phyloP scores from a whole-genome alignment of 2,329 filamentous ascomycete species.

The Epichloe brachyelytri region DNA sequence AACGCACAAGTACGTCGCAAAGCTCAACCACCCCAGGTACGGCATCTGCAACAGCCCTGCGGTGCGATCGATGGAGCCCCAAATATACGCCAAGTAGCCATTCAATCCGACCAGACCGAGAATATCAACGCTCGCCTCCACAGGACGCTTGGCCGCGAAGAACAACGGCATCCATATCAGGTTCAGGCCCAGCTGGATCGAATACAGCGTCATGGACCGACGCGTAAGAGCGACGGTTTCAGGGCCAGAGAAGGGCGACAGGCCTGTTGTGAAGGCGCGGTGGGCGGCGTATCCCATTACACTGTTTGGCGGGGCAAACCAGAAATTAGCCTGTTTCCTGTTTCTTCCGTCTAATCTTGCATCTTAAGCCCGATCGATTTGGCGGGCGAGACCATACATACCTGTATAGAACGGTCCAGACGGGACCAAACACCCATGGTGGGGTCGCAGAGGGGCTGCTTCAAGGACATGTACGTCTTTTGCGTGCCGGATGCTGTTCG shows the following conservation, averaged over 20 bases:
- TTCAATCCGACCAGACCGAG: slow-evolving; percentile 58
- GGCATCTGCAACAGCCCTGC: slow-evolving; percentile 66
- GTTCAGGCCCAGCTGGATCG: slow-evolving; percentile 74
- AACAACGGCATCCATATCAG: slow-evolving; percentile 87
- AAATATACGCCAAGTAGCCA: slow-evolving; percentile 61
- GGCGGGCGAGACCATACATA: slow-evolving; percentile 10
- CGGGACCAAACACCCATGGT: slow-evolving; percentile 48
- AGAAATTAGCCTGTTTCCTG: neutral
- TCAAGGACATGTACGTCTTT: slow-evolving; percentile 50
- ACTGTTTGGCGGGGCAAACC: slow-evolving; percentile 11
- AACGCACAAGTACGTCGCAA: slow-evolving; percentile 73
- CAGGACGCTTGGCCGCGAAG: slow-evolving; percentile 63
- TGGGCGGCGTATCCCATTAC: slow-evolving; percentile 85
- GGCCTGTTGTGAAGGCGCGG: slow-evolving; percentile 54
- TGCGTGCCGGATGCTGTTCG: slow-evolving; percentile 41
- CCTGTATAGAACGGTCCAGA: slow-evolving; percentile 55
- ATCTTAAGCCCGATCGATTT: neutral
- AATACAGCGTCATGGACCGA: slow-evolving; percentile 65
- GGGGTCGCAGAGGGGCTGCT: slow-evolving; percentile 57
- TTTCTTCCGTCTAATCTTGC: neutral
- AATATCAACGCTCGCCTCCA: slow-evolving; percentile 64
- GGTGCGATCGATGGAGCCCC: slow-evolving; percentile 58
- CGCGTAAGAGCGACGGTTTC: slow-evolving; percentile 45
- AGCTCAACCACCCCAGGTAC: slow-evolving; percentile 76
- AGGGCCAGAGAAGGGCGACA: slow-evolving; percentile 41